Evolutionary conservation across 805 yeast genomes (phyloP).

Genomic region (Metschnikowia cerradonensis): DNA sequence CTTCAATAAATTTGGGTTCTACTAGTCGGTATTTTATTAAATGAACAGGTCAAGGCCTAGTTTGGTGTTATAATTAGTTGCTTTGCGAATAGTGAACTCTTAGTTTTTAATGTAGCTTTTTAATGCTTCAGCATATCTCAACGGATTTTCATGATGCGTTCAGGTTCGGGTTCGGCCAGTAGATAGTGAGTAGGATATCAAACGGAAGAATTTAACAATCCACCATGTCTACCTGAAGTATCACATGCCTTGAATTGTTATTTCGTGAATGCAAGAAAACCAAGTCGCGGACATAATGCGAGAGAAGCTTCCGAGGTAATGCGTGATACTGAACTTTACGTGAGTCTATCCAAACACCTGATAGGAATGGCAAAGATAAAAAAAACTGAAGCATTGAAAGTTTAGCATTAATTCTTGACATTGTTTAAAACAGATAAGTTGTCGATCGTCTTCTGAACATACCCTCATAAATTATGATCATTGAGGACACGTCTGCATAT

Average conservation of each 20-base stretch:
- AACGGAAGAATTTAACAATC: neutral
- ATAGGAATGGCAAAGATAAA: neutral
- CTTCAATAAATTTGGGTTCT: neutral
- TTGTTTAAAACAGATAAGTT: neutral
- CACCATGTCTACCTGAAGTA: neutral
- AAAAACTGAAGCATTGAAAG: neutral
- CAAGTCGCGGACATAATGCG: neutral
- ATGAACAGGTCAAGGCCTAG: neutral
- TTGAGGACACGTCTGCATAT: neutral
- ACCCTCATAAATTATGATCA: neutral
- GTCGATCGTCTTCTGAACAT: neutral
- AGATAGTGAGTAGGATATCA: neutral
- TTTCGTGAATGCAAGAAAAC: neutral
- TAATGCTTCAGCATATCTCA: neutral
- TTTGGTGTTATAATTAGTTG: neutral
- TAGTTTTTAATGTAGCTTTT: neutral
- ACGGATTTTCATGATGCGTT: neutral
- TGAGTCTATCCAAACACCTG: neutral
- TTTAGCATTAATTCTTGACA: neutral
- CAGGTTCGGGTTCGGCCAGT: neutral
- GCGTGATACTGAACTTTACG: neutral
- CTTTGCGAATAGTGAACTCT: neutral
- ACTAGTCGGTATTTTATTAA: neutral
- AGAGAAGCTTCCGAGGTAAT: neutral
- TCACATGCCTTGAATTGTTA: neutral